A percentile compares a stretch with the other conserved stretches of the same genome.
Evolutionary conservation across 176 grass and related monocot genomes (phyloP).

Genomic region (Cymbopogon citratus): DNA sequence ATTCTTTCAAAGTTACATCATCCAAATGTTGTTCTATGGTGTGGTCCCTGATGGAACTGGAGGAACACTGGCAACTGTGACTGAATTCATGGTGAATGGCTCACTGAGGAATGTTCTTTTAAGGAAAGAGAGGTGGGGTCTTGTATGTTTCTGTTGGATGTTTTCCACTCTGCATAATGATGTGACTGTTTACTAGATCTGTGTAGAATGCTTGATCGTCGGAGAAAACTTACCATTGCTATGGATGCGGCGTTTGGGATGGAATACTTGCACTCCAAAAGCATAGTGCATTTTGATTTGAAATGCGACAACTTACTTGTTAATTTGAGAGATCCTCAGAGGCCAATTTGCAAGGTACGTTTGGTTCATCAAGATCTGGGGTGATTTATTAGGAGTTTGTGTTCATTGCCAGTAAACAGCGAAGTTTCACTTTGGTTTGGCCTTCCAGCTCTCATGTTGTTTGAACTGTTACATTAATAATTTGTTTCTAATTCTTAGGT

Average conservation of each 20-base stretch:
- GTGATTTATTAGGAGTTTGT: not conserved
- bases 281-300: slow-evolving; percentile 98
- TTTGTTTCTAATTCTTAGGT: slow-evolving; percentile 46
- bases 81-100: slow-evolving; percentile 98
- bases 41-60: slow-evolving; percentile 93
- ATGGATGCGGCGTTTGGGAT: slow-evolving; percentile 99
- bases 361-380: not conserved
- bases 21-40: slow-evolving; percentile 95
- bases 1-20: slow-evolving; percentile 95
- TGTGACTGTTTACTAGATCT: slow-evolving; percentile 37
- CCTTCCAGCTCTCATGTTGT: not conserved
- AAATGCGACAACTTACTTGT: slow-evolving; percentile 95
- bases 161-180: slow-evolving; percentile 17
- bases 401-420: slow-evolving; percentile 5
- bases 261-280: slow-evolving; percentile 95
- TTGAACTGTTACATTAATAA: slow-evolving; percentile 21
- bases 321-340: slow-evolving; percentile 83
- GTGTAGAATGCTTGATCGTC: slow-evolving; percentile 72
- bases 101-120: slow-evolving; percentile 87
- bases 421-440: slow-evolving; percentile 5
- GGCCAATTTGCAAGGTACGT: slow-evolving; percentile 97
- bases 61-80: slow-evolving; percentile 86
- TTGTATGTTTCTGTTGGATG: not conserved
- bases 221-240: slow-evolving; percentile 84
- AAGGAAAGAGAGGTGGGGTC: slow-evolving; percentile 76